These are phyloP conservation scores for Boletus hoseneyae DNA, from an alignment of 1,284 basidiomycete species.

Conservation along the genomic window DNA sequence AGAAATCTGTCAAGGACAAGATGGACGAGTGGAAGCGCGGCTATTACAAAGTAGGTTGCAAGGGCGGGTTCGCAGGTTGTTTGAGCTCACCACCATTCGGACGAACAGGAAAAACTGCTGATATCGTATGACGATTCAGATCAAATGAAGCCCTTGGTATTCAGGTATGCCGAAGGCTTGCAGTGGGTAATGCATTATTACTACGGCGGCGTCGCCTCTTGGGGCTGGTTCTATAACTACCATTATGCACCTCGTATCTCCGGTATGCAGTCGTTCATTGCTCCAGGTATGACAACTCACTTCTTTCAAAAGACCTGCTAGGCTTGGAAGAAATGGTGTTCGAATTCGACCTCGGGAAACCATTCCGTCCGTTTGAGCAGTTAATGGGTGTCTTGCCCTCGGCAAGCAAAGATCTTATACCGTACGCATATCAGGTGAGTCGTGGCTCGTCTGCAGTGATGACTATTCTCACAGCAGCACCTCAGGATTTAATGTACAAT, in stretches of 20 bases:
- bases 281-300: slow-evolving; percentile 5
- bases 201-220: slow-evolving; percentile 94
- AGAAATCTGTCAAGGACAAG: slow-evolving; percentile 72
- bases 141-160: slow-evolving; percentile 66
- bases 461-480: slow-evolving; percentile 2
- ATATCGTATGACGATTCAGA: slow-evolving; percentile 71
- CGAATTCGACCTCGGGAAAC: slow-evolving; percentile 81
- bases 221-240: slow-evolving; percentile 99
- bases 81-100: slow-evolving; percentile 1
- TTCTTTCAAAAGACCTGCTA: slow-evolving; percentile 59
- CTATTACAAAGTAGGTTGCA: slow-evolving; percentile 77
- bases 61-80: background rate
- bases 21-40: slow-evolving; percentile 90
- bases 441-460: background rate
- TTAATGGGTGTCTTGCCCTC: slow-evolving; percentile 97
- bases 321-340: slow-evolving; percentile 80
- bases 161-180: slow-evolving; percentile 88
- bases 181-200: slow-evolving; percentile 99
- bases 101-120: slow-evolving; percentile 71
- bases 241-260: slow-evolving; percentile 96
- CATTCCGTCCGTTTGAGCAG: slow-evolving; percentile 95
- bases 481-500: slow-evolving; percentile 86
- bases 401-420: slow-evolving; percentile 87
- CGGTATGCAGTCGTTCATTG: slow-evolving; percentile 46
- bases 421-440: slow-evolving; percentile 75